Evolutionary conservation across 257 asterid genomes (phyloP).

Genomic region (Fraxinus anomala): DNA sequence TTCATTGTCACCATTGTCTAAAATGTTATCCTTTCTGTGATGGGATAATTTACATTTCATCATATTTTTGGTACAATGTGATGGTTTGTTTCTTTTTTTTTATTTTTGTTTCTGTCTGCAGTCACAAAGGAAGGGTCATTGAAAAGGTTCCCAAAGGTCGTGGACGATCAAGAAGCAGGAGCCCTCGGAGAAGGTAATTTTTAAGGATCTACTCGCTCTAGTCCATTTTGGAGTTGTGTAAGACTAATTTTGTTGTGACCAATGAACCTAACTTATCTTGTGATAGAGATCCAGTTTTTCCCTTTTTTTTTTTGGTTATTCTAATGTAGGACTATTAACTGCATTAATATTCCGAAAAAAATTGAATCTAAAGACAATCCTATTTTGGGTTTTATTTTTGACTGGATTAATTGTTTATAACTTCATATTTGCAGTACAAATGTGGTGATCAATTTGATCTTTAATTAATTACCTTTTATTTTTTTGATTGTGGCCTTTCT

Average conservation of each 20-base stretch:
- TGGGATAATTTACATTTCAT: not conserved
- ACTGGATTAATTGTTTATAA: not conserved
- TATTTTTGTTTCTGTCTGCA: constrained; percentile 11
- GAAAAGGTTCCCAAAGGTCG: constrained; percentile 23
- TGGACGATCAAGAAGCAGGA: constrained; percentile 35
- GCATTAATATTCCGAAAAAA: not conserved
- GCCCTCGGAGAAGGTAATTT: constrained; percentile 35
- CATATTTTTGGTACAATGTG: not conserved
- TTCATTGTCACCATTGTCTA: not conserved
- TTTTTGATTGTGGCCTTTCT: not conserved
- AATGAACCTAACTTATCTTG: not conserved
- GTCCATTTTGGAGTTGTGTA: not conserved
- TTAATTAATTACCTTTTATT: not conserved
- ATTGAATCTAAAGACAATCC: not conserved
- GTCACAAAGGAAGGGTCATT: constrained; percentile 35
- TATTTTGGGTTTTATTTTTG: not conserved
- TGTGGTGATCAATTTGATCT: not conserved
- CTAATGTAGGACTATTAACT: not conserved
- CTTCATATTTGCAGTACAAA: not conserved
- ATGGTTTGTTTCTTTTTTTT: not conserved
- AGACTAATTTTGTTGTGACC: not conserved
- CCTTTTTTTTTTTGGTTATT: not conserved
- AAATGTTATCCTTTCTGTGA: not conserved
- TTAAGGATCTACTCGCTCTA: not conserved
- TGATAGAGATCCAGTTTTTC: not conserved